Evolutionary conservation across 2,329 filamentous ascomycete genomes (phyloP).

Genomic region (Penicillium sp.): DNA sequence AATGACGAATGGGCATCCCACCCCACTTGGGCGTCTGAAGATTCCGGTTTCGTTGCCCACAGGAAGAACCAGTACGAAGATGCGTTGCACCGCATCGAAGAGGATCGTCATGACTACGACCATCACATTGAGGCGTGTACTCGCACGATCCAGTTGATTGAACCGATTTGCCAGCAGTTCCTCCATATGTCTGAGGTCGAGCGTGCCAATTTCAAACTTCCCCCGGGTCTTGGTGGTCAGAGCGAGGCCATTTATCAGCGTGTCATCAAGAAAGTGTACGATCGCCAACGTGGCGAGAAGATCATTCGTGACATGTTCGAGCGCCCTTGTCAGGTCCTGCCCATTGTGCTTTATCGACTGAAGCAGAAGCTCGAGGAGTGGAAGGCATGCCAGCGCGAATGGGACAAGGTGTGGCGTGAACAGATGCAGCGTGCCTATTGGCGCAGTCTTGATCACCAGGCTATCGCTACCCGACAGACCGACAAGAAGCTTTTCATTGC

Average conservation of each 20-base stretch:
- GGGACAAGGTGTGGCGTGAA: slow-evolving; percentile 98
- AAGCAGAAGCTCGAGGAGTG: slow-evolving; percentile 98
- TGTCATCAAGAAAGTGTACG: slow-evolving; percentile 96
- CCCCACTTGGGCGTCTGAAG: slow-evolving; percentile 97
- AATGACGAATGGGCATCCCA: slow-evolving; percentile 99
- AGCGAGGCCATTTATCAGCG: slow-evolving; percentile 96
- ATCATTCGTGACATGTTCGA: slow-evolving; percentile 85
- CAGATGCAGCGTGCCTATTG: slow-evolving; percentile 95
- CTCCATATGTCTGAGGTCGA: slow-evolving; percentile 73
- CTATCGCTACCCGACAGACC: slow-evolving; percentile 78
- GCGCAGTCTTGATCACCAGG: slow-evolving; percentile 95
- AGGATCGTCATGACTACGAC: slow-evolving; percentile 97
- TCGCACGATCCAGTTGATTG: slow-evolving; percentile 92
- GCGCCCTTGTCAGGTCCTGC: slow-evolving; percentile 80
- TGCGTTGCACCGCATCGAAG: slow-evolving; percentile 90
- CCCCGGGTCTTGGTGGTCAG: slow-evolving; percentile 79
- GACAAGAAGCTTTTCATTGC: slow-evolving; percentile 90
- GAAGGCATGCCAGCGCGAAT: slow-evolving; percentile 94
- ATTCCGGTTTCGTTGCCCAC: slow-evolving; percentile 95
- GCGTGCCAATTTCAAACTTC: slow-evolving; percentile 71
- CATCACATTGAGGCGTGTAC: slow-evolving; percentile 95
- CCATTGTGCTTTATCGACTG: slow-evolving; percentile 79
- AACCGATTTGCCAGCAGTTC: slow-evolving; percentile 90
- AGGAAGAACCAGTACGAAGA: slow-evolving; percentile 96
- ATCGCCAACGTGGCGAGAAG: slow-evolving; percentile 73